phyloP scores from a whole-genome alignment of 495 filamentous ascomycete genomes.

The Hyaloscypha variabilis region DNA sequence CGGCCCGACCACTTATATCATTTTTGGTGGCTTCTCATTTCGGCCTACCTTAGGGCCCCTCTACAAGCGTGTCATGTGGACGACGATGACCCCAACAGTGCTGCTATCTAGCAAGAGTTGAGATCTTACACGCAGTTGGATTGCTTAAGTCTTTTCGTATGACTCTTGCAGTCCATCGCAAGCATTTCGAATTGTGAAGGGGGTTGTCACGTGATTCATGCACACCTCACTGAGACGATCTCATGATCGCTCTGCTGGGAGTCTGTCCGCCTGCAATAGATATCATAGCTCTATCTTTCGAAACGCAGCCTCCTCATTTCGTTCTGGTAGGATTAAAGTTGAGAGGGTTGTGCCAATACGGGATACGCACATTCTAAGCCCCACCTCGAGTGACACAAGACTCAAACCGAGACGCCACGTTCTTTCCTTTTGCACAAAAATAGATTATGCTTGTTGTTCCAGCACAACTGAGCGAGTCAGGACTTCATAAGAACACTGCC shows the following conservation, averaged over 20 bases:
- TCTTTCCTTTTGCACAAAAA: not conserved
- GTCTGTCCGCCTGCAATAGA: no score
- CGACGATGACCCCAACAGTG: not conserved
- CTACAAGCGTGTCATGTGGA: not conserved
- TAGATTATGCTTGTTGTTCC: not conserved
- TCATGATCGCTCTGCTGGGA: no score
- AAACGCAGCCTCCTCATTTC: no score
- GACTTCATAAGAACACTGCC: not conserved
- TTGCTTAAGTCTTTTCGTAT: no score
- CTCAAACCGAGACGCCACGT: not conserved
- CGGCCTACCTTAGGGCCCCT: not conserved
- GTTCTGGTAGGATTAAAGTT: no score
- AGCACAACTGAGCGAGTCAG: not conserved
- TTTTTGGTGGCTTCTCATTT: not conserved
- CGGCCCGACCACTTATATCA: not conserved
- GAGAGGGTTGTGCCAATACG: no score
- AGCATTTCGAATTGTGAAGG: no score
- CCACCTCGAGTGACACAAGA: not conserved
- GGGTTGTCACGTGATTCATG: no score
- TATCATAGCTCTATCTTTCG: no score
- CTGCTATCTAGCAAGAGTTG: not conserved
- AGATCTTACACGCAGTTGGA: not conserved
- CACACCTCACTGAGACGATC: no score
- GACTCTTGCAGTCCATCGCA: no score
- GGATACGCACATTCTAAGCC: not conserved